A percentile compares a stretch with the other conserved stretches of the same genome.
These are phyloP conservation scores for Priceomyces fermenticarens DNA, from an alignment of 805 yeast genomes.

Conservation along the genomic window DNA sequence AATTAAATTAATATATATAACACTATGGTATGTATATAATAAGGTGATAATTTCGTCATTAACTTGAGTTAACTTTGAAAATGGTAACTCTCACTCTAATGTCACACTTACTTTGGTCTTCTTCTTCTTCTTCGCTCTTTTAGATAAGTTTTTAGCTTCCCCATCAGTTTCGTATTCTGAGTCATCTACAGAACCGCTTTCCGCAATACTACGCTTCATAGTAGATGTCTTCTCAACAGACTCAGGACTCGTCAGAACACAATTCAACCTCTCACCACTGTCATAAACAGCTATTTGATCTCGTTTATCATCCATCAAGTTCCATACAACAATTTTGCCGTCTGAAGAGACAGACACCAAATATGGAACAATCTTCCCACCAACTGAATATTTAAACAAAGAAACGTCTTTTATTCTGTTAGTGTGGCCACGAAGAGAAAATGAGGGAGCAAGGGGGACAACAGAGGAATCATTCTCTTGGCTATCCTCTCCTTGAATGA, in stretches of 20 bases:
- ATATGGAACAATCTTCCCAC: slow-evolving; percentile 35
- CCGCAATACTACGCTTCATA: slow-evolving; percentile 53
- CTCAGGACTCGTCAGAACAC: slow-evolving; percentile 76
- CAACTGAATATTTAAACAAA: slow-evolving; percentile 40
- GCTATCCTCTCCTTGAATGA: slow-evolving; percentile 13
- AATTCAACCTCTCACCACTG: slow-evolving; percentile 87
- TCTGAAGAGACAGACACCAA: slow-evolving; percentile 87
- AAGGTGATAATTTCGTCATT: too few species aligned
- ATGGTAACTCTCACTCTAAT: slow-evolving; percentile 38
- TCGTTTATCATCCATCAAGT: slow-evolving; percentile 44
- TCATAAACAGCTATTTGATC: slow-evolving; percentile 90
- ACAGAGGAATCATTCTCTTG: slow-evolving; percentile 13
- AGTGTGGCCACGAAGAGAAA: slow-evolving; percentile 74
- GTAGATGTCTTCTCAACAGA: slow-evolving; percentile 68
- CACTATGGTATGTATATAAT: too few species aligned
- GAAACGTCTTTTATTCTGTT: slow-evolving; percentile 80
- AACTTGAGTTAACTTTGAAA: not conserved
- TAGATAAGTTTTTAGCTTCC: slow-evolving; percentile 56
- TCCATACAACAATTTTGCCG: slow-evolving; percentile 92
- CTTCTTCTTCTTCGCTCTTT: slow-evolving; percentile 38
- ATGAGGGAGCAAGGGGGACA: slow-evolving; percentile 43
- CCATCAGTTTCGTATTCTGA: slow-evolving; percentile 78
- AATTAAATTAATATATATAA: too few species aligned
- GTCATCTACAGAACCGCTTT: slow-evolving; percentile 42
- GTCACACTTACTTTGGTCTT: slow-evolving; percentile 46